Percentiles rank a stretch among this genome's conserved stretches.
These are phyloP conservation scores for Xylariaceae sp. DNA, from an alignment of 2,329 filamentous ascomycete genomes.

Conservation along the genomic window DNA sequence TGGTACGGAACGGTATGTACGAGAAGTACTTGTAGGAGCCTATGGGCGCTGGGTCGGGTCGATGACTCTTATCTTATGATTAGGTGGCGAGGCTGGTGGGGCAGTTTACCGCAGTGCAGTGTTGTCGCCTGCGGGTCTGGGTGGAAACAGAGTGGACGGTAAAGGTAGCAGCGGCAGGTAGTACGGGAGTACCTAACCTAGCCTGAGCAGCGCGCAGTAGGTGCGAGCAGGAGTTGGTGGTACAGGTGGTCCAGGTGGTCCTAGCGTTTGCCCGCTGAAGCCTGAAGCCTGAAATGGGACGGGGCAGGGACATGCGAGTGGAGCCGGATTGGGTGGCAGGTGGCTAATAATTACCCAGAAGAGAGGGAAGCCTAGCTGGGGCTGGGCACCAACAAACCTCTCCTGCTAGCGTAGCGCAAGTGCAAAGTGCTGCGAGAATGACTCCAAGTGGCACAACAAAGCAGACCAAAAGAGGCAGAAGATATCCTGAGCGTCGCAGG, in stretches of 20 bases:
- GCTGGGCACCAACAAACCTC: constrained; percentile 17
- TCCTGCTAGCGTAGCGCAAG: neutral
- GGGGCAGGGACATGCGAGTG: constrained; percentile 13
- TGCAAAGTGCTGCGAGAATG: constrained; percentile 12
- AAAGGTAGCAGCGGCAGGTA: constrained; percentile 10
- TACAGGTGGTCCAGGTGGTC: constrained; percentile 14
- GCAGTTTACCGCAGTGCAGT: constrained; percentile 21
- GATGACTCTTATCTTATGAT: constrained; percentile 33
- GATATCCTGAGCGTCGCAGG: constrained; percentile 24
- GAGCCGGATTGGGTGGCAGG: constrained; percentile 15
- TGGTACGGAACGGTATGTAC: neutral
- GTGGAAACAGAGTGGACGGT: constrained; percentile 4
- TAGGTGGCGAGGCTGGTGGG: constrained; percentile 34
- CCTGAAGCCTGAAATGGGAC: constrained; percentile 18
- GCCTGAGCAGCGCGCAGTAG: no score
- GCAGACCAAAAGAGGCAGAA: constrained; percentile 16
- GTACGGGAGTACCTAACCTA: constrained; percentile 4
- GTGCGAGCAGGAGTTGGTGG: no score
- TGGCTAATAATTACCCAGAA: constrained; percentile 18
- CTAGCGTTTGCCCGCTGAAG: constrained; percentile 15
- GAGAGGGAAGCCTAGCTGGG: constrained; percentile 22
- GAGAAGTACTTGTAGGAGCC: constrained; percentile 15
- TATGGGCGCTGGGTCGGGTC: constrained; percentile 24
- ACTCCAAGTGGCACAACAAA: constrained; percentile 24
- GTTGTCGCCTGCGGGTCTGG: constrained; percentile 13